A percentile compares a stretch with the other conserved stretches of the same genome.
These are phyloP conservation scores for Mentha longifolia DNA, from an alignment of 257 asterid genomes.

Conservation along the genomic window DNA sequence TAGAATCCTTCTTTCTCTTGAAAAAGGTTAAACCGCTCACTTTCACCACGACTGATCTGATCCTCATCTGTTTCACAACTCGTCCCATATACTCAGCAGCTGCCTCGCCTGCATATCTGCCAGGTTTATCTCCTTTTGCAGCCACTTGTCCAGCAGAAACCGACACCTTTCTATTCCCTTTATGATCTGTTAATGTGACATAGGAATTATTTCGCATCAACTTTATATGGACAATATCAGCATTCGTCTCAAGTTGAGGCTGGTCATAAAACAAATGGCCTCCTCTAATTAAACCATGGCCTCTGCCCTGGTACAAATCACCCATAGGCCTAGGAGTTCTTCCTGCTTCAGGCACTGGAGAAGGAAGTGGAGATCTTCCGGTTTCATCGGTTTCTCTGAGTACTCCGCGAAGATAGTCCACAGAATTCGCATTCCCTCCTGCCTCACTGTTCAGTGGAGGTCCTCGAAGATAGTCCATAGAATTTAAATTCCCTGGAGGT, in stretches of 20 bases:
- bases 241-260: slow-evolving; percentile 60
- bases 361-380: slow-evolving; percentile 18
- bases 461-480: slow-evolving; percentile 25
- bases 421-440: no score
- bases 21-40: slow-evolving; percentile 74
- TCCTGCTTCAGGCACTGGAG: not conserved
- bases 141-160: slow-evolving; percentile 72
- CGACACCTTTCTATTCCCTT: slow-evolving; percentile 76
- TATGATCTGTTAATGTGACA: slow-evolving; percentile 76
- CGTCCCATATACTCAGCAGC: slow-evolving; percentile 91
- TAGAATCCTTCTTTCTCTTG: slow-evolving; percentile 76
- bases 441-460: not conserved
- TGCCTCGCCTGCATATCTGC: slow-evolving; percentile 76
- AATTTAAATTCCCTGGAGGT: not conserved
- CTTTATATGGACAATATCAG: slow-evolving; percentile 88
- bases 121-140: slow-evolving; percentile 67
- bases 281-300: not conserved
- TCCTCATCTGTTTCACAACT: slow-evolving; percentile 60
- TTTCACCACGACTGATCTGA: slow-evolving; percentile 81
- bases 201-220: slow-evolving; percentile 82
- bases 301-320: slow-evolving; percentile 26
- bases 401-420: slow-evolving; percentile 29
- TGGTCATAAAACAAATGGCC: slow-evolving; percentile 28
- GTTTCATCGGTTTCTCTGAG: slow-evolving; percentile 9
- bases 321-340: not conserved